These are phyloP conservation scores for Kuraishia hungarica DNA, from an alignment of 805 yeast genomes.

Conservation along the genomic window DNA sequence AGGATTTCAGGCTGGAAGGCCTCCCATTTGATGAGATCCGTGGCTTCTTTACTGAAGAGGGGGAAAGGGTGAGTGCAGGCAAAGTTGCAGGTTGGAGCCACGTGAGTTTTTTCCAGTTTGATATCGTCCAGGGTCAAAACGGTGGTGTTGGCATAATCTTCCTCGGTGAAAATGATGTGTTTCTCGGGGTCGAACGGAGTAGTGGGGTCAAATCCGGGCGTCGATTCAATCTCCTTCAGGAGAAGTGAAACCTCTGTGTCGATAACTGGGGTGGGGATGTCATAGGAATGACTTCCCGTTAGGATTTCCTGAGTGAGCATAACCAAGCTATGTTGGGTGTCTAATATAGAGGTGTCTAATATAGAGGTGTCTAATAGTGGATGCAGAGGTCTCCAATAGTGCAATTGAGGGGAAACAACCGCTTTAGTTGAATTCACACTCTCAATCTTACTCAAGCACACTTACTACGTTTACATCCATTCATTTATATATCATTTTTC, in stretches of 20 bases:
- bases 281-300: constrained; percentile 14
- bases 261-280: constrained; percentile 17
- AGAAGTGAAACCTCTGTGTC: constrained; percentile 15
- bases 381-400: too few relatives aligned
- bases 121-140: constrained; percentile 28
- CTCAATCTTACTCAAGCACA: too few relatives aligned
- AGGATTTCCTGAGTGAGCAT: constrained; percentile 2
- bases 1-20: constrained; percentile 29
- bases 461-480: too few relatives aligned
- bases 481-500: too few relatives aligned
- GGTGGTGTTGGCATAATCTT: constrained; percentile 26
- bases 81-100: constrained; percentile 23
- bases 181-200: constrained; percentile 26
- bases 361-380: too few relatives aligned
- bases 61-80: constrained; percentile 45
- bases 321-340: too few relatives aligned
- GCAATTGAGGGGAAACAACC: too few relatives aligned
- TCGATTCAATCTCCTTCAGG: constrained; percentile 10
- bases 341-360: too few relatives aligned
- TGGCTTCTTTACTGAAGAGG: constrained; percentile 42
- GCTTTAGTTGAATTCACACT: too few relatives aligned
- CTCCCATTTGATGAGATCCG: constrained; percentile 40
- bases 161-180: constrained; percentile 29
- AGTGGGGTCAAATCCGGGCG: constrained; percentile 17
- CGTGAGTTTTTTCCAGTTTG: constrained; percentile 27